phyloP scores from a whole-genome alignment of 2,329 filamentous ascomycete species.

The Thielaviopsis ethacetica region DNA sequence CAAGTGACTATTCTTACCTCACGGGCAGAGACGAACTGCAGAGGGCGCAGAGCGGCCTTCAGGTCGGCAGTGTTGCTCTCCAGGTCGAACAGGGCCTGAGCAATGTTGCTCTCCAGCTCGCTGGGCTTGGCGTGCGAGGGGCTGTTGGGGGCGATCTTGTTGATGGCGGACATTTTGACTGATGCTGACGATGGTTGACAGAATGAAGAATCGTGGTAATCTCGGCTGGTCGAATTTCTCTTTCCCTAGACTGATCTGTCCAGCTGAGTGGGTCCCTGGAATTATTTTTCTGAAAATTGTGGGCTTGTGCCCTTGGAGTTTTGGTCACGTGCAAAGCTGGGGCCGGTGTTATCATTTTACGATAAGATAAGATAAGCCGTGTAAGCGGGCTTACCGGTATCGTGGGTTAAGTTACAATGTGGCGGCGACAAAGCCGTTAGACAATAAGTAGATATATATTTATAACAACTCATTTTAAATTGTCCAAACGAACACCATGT shows the following conservation, averaged over 20 bases:
- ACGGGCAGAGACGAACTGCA: slow-evolving; percentile 97
- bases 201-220: neutral
- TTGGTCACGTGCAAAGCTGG: no score
- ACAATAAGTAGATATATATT: no score
- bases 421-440: no score
- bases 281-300: no score
- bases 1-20: slow-evolving; percentile 60
- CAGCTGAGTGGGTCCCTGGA: no score
- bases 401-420: no score
- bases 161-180: slow-evolving; percentile 60
- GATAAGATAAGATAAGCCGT: no score
- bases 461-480: no score
- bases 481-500: no score
- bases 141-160: slow-evolving; percentile 98
- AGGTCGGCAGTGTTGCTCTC: slow-evolving; percentile 99
- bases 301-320: no score
- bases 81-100: slow-evolving; percentile 93
- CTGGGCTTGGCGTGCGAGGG: slow-evolving; percentile 89
- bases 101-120: slow-evolving; percentile 94
- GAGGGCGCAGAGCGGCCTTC: slow-evolving; percentile 85
- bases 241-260: neutral
- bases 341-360: no score
- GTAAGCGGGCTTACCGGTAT: no score
- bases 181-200: slow-evolving; percentile 19
- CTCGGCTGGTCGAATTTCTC: neutral